These are phyloP conservation scores for Fusarium scirpi DNA, from an alignment of 2,329 filamentous ascomycete species.

Conservation along the genomic window DNA sequence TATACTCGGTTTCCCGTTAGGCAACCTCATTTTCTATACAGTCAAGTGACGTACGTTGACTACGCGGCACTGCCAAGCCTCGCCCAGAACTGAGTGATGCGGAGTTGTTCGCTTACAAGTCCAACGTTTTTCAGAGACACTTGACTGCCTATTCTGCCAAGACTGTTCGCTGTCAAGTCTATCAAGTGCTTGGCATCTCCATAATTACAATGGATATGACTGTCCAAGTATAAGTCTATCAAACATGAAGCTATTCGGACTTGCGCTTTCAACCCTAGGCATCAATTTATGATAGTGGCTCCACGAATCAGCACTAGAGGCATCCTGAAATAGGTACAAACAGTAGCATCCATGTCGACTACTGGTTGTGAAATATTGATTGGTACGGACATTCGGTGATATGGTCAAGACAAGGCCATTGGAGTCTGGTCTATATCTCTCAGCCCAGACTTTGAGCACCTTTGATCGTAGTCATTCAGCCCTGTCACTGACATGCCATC, in stretches of 20 bases:
- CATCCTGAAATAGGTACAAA: not conserved
- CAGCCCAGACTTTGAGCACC: not conserved
- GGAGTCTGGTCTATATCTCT: not conserved
- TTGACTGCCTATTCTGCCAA: constrained; percentile 12
- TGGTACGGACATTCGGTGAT: not conserved
- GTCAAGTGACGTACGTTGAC: constrained; percentile 39
- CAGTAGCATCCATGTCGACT: not conserved
- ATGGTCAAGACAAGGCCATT: not conserved
- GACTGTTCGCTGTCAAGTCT: not conserved
- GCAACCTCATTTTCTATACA: constrained; percentile 29
- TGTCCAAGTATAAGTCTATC: not conserved
- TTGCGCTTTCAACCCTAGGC: not conserved
- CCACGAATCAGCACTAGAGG: not conserved
- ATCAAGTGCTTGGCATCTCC: constrained; percentile 9
- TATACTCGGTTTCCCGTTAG: constrained; percentile 15
- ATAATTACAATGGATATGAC: not conserved
- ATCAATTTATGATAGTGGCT: not conserved
- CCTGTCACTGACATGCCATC: constrained; percentile 6
- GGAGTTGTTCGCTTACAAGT: constrained; percentile 12
- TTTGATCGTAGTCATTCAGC: not conserved
- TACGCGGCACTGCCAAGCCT: constrained; percentile 43
- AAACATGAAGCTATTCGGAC: constrained; percentile 3
- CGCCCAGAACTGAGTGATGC: constrained; percentile 22
- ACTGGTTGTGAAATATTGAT: not conserved
- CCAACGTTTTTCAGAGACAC: constrained; percentile 6